Evolutionary conservation across 2,329 filamentous ascomycete genomes (phyloP).

Genomic region (Arachnomyces sp.): DNA sequence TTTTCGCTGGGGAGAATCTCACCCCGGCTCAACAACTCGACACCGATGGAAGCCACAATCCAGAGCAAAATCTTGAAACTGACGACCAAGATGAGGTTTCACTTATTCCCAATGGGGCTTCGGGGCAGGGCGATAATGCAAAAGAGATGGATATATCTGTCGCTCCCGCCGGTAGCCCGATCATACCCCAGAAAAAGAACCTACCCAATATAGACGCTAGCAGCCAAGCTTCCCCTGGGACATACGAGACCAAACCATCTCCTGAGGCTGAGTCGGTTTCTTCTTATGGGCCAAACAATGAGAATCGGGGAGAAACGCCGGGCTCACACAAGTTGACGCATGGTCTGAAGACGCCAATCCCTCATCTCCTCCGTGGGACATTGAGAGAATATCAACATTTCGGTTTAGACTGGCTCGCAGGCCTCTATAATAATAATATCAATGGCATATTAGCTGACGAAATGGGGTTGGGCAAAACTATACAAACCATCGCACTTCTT

Average conservation of each 20-base stretch:
- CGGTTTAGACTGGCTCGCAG: conserved; percentile 94
- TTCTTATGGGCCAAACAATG: conserved; percentile 25
- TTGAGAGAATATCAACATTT: conserved; percentile 94
- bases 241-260: conserved; percentile 36
- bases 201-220: conserved; percentile 27
- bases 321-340: conserved; percentile 24
- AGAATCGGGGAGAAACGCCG: no score
- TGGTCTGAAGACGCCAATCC: conserved; percentile 59
- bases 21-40: conserved; percentile 15
- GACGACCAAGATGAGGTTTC: conserved; percentile 16
- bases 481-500: conserved; percentile 89
- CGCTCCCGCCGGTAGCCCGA: conserved; percentile 12
- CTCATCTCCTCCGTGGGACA: conserved; percentile 75
- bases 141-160: conserved; percentile 7
- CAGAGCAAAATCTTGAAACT: conserved; percentile 32
- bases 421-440: conserved; percentile 81
- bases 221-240: conserved; percentile 36
- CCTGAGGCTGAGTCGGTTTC: conserved; percentile 36
- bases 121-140: conserved; percentile 20
- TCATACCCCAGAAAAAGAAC: conserved; percentile 15
- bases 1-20: conserved; percentile 39
- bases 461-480: conserved; percentile 97
- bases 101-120: conserved; percentile 12
- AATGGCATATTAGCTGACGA: conserved; percentile 97
- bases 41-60: conserved; percentile 21